Base-by-base conservation (phyloP, 2,329 filamentous ascomycete species). In the Nemania sp. region DNA sequence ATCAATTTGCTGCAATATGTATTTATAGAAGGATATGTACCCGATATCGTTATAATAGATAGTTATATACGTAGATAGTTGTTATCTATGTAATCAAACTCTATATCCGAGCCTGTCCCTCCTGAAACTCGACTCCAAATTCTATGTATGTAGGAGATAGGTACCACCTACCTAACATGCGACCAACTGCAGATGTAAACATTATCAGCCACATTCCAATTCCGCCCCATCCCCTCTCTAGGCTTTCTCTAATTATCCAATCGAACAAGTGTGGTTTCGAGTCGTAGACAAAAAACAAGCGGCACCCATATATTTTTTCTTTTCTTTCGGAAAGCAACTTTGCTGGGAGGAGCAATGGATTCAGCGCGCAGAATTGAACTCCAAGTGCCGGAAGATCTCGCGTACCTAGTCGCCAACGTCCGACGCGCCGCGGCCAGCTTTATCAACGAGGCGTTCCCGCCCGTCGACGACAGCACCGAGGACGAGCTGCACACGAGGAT, bases 321-420 rank as follows among this genome's bases (percentile, higher is more conserved):
- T 41, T 6, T 41, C 15, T 41, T 8, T 41, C 13, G 35, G 35
- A 6, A 5, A 13, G 35, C 35, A 41, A 10, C 6, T 1, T 18
- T 22, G 18, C 29, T 32, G 29, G 29, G 11, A 54, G 24, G 32
- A 29, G 54, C 5, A 3, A 75, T 75, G 73, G 73, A 75, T 45
- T 70, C 73, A 51, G 89, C 93, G 80, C 90, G 92, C 78, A 91
- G 90, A 81, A 92, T 95, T 78, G 92, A 94, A 81, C 88, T 95
- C 59, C 92, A 94, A 81, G 86, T 87, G n/a, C 87, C 89, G 49
- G 88, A 91, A 56, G 92, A 95, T 80, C 85, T 94, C 38, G 81
- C 86, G 64, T 92, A 90, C 80, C 86, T 95, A 29, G 85, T 92
- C 73, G 81, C 85, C 71, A 92, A 92, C 76, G 88, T 93, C 70